Evolutionary conservation across 2,329 filamentous ascomycete species (phyloP).

Genomic region (Drechslerella stenobrocha): DNA sequence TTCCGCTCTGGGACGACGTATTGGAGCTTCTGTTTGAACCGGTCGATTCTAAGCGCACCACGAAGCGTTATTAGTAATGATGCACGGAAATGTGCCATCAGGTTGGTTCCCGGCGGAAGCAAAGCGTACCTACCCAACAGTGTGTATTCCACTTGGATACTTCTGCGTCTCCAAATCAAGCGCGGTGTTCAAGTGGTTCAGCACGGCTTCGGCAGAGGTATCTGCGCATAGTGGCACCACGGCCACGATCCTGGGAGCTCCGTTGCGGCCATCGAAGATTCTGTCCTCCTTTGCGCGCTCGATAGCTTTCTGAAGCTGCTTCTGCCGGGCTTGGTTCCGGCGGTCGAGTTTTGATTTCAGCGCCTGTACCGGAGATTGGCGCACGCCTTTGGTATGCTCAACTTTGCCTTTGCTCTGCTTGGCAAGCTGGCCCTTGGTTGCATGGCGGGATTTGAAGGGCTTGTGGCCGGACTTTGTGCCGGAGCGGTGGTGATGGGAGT

Average conservation of each 20-base stretch:
- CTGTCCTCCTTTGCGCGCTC: conserved; percentile 77
- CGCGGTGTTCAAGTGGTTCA: conserved; percentile 73
- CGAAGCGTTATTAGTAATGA: too few relatives aligned
- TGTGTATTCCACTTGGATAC: conserved; percentile 64
- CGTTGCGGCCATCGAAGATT: conserved; percentile 83
- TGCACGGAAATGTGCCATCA: too few relatives aligned
- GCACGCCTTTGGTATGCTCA: conserved; percentile 64
- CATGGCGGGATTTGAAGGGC: conserved; percentile 86
- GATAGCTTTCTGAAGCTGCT: conserved; percentile 77
- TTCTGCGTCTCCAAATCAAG: conserved; percentile 72
- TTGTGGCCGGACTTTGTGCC: conserved; percentile 90
- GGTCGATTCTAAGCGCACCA: conserved; percentile 63
- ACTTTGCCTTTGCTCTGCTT: conserved; percentile 71
- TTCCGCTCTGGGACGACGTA: conserved; percentile 72
- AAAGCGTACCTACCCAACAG: conserved; percentile 19
- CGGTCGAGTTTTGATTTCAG: conserved; percentile 97
- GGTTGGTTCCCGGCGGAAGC: background rate
- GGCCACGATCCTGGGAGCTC: conserved; percentile 83
- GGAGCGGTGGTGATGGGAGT: conserved; percentile 79
- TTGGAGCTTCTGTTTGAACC: conserved; percentile 92
- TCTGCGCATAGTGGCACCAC: conserved; percentile 80
- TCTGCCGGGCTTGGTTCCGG: conserved; percentile 91
- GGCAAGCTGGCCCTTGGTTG: conserved; percentile 83
- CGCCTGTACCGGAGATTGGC: conserved; percentile 91
- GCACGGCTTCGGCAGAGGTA: conserved; percentile 66